phyloP scores from a whole-genome alignment of 2,329 filamentous ascomycete genomes.

The Fusarium subtropicale region DNA sequence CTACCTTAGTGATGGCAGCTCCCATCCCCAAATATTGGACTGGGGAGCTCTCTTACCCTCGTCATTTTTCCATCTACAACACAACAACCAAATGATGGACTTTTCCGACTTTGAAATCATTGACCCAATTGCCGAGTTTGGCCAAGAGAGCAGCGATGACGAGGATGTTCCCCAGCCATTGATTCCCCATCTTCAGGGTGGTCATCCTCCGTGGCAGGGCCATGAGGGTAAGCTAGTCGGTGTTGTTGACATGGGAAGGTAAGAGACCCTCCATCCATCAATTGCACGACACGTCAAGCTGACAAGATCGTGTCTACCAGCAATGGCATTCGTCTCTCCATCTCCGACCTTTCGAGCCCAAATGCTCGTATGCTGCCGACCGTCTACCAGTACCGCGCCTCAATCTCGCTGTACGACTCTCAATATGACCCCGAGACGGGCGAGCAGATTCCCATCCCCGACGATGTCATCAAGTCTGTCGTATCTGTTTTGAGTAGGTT shows the following conservation, averaged over 20 bases:
- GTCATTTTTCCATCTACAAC: background rate
- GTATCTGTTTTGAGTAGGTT: conserved; percentile 47
- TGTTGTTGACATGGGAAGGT: conserved; percentile 56
- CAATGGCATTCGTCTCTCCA: conserved; percentile 80
- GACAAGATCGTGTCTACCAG: conserved; percentile 49
- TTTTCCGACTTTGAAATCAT: conserved; percentile 46
- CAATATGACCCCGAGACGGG: conserved; percentile 50
- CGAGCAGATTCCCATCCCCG: conserved; percentile 49
- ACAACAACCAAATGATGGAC: conserved; percentile 34
- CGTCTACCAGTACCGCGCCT: conserved; percentile 49
- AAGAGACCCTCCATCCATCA: background rate
- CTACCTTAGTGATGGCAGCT: background rate
- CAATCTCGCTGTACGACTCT: conserved; percentile 51
- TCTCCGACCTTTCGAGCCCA: conserved; percentile 58
- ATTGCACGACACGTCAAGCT: conserved; percentile 7
- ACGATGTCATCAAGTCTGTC: conserved; percentile 45
- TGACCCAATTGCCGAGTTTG: conserved; percentile 40
- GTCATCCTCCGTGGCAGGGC: conserved; percentile 49
- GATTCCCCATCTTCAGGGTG: conserved; percentile 15
- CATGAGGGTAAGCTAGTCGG: conserved; percentile 49
- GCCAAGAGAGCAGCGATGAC: conserved; percentile 26
- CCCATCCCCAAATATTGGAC: conserved; percentile 22
- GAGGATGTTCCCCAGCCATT: conserved; percentile 20
- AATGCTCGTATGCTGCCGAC: conserved; percentile 71
- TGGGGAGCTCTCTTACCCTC: conserved; percentile 19